Conservation (phyloP, 192 early-diverging fungal genomes). For the Backusella sp. region DNA sequence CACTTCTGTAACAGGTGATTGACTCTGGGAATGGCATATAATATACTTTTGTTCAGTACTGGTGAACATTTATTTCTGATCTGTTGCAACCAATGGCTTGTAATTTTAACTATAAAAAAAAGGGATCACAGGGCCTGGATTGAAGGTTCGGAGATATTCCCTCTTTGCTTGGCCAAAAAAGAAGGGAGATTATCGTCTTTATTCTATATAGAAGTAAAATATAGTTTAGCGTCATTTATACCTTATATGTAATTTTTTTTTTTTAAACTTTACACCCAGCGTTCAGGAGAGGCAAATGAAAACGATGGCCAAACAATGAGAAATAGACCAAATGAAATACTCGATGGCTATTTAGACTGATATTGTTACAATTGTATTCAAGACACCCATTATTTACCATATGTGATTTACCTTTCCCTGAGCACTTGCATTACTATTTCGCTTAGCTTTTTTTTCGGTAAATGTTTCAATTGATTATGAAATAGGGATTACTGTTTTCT, state of each 20-base stretch:
- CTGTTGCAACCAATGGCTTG: background rate
- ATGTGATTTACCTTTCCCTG: background rate
- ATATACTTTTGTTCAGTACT: background rate
- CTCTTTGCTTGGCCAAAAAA: background rate
- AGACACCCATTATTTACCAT: background rate
- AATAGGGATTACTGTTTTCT: background rate
- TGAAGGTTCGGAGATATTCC: background rate
- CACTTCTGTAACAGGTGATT: background rate
- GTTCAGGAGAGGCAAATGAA: background rate
- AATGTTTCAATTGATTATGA: background rate
- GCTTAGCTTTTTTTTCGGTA: background rate
- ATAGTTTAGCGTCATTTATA: background rate
- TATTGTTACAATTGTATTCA: background rate
- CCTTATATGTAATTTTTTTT: background rate
- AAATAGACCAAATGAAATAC: background rate
- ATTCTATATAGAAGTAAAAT: background rate
- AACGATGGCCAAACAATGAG: background rate
- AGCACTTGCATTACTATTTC: background rate
- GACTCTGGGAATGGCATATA: background rate
- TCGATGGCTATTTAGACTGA: too few species aligned
- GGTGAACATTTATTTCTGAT: background rate
- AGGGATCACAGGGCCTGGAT: background rate
- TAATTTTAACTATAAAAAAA: background rate
- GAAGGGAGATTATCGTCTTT: background rate
- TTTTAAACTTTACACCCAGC: background rate